These are phyloP conservation scores for Cytospora mali DNA, from an alignment of 2,329 filamentous ascomycete genomes.

Conservation along the genomic window DNA sequence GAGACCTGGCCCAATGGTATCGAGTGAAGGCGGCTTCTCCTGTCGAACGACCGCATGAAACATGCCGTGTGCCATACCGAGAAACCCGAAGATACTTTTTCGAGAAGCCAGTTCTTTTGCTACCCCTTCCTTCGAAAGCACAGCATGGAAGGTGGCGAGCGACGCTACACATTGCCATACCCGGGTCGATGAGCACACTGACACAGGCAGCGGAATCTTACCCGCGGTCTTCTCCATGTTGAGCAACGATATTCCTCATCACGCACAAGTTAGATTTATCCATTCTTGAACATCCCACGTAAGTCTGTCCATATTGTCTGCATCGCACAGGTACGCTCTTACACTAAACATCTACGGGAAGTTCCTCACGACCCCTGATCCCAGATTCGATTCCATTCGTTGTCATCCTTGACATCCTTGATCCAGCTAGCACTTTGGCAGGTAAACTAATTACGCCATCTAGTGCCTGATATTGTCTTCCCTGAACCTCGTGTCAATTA, in stretches of 20 bases:
- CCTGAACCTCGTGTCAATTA: constrained; percentile 20
- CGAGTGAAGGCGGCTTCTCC: not conserved
- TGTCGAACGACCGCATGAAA: constrained; percentile 9
- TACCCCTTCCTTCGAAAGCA: constrained; percentile 7
- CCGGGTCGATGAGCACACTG: not conserved
- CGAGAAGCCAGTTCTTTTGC: not conserved
- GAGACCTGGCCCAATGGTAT: constrained; percentile 10
- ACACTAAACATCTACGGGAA: not conserved
- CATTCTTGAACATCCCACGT: constrained; percentile 1
- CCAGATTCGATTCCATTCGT: not conserved
- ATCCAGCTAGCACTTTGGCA: constrained; percentile 15
- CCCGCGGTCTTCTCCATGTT: not conserved
- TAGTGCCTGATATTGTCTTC: constrained; percentile 10
- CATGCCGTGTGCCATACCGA: constrained; percentile 19
- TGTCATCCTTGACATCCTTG: constrained; percentile 12
- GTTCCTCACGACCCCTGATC: not conserved
- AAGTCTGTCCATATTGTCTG: not conserved
- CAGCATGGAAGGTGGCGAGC: constrained; percentile 7
- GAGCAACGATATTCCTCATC: not conserved
- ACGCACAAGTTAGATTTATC: not conserved
- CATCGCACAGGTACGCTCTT: not conserved
- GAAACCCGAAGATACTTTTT: constrained; percentile 9
- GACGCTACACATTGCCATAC: not conserved
- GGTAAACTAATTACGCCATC: constrained; percentile 17
- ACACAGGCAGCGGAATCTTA: not conserved